Evolutionary conservation across 2,329 filamentous ascomycete species (phyloP).

Genomic region (Teratosphaeria gauchensis): DNA sequence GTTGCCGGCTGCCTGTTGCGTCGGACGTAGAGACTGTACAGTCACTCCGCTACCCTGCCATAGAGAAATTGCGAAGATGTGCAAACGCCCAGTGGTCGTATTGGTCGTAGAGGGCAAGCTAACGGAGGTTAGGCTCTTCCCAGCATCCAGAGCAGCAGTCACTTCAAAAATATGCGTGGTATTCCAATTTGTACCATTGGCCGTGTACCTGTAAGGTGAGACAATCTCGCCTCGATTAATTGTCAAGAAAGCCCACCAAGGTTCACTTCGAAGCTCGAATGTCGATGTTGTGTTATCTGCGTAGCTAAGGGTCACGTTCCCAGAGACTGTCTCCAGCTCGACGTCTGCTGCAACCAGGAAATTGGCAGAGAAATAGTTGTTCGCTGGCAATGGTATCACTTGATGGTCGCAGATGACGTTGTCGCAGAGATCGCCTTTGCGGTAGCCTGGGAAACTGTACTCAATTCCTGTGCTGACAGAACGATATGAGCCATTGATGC

Average conservation of each 20-base stretch:
- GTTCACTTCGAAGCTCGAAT: neutral
- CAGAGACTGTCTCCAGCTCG: conserved; percentile 24
- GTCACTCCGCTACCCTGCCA: conserved; percentile 23
- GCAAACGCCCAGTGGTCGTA: neutral
- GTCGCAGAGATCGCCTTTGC: conserved; percentile 25
- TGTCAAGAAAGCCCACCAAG: neutral
- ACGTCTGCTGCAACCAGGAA: conserved; percentile 33
- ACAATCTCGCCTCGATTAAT: neutral
- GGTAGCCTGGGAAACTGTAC: conserved; percentile 30
- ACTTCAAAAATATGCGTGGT: neutral
- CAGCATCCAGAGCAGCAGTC: neutral
- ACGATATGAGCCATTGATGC: conserved; percentile 25
- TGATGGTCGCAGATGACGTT: conserved; percentile 31
- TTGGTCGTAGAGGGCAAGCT: neutral
- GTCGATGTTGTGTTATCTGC: conserved; percentile 25
- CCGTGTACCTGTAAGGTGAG: neutral
- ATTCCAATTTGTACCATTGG: neutral
- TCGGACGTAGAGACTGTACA: conserved; percentile 33
- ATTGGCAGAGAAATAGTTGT: conserved; percentile 29
- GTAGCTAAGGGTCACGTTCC: conserved; percentile 30
- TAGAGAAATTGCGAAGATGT: conserved; percentile 30
- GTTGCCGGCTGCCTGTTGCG: conserved; percentile 29
- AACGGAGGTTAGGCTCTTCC: neutral
- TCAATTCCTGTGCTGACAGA: conserved; percentile 21
- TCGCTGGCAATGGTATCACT: conserved; percentile 22